Evolutionary conservation across 345 rosid genomes (phyloP), one percentile per base, ranked within the genome.

Genomic region (Brassica nigra): DNA sequence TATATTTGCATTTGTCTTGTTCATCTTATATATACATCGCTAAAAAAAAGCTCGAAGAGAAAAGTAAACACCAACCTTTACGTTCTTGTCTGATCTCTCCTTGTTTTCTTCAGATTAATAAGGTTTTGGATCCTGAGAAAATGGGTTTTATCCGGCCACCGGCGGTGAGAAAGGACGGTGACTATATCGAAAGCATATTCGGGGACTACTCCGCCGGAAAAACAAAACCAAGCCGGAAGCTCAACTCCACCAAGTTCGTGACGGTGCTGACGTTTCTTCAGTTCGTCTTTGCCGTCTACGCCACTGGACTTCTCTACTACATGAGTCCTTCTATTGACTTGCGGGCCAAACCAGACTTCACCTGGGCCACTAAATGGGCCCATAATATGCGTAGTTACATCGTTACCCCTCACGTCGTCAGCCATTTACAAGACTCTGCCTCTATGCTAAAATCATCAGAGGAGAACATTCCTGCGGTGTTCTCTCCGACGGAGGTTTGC

Each of bases 331-430:
- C 91, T 1, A 80, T 95, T 3, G 98, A 93, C 78, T 88, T 95
- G 29, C 76, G 87, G 70, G 77, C 96, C 59, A 90, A 84, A 73
- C 97, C 98, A 2, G 98, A 95, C 83, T 93, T 95, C 78, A 37
- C 91, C 0, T 91, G 99, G 99, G 97, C 99, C 27, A 86, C 93
- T 14, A 87, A 89, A 62, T 84, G 94, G 52, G 97, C 98, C 1
- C 82, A 86, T 57, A 88, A 88, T 62, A 86, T 97, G 97, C 89
- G 86, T 73, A 91, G 84, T 36, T 74, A 90, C 76, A 89, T 95
- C 4, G 84, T 77, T 8, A 87, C 93, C 20, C 90, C 91, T 34
- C 98, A 89, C 34, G 86, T 91, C 18, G 63, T 90, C 8, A 82
- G 80, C 16, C 91, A 83, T 34, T 86, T 87, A 84, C 97, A 90